A percentile compares a stretch with the other conserved stretches of the same genome.
These are phyloP conservation scores for Neocucurbitaria cava DNA, from an alignment of 2,329 filamentous ascomycete genomes.

Conservation along the genomic window DNA sequence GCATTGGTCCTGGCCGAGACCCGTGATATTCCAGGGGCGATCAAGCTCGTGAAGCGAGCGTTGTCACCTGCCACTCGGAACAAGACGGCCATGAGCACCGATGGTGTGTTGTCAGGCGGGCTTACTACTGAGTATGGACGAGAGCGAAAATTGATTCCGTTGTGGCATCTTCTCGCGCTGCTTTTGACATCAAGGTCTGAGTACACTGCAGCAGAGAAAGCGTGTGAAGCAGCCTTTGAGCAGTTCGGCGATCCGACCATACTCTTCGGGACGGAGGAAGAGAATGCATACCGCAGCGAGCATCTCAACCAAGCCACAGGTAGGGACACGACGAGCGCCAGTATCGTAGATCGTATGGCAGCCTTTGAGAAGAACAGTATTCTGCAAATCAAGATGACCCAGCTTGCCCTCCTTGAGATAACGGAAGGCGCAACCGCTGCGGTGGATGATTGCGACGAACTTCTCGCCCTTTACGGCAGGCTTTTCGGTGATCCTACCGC, in stretches of 20 bases:
- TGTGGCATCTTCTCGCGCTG: slow-evolving; percentile 91
- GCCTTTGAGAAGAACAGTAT: slow-evolving; percentile 84
- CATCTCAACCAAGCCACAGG: slow-evolving; percentile 62
- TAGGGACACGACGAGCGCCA: slow-evolving; percentile 37
- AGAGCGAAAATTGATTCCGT: slow-evolving; percentile 72
- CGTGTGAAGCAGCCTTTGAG: slow-evolving; percentile 90
- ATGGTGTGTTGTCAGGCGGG: slow-evolving; percentile 41
- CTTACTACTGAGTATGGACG: slow-evolving; percentile 48
- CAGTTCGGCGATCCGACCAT: slow-evolving; percentile 78
- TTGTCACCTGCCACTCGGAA: slow-evolving; percentile 63
- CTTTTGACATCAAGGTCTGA: slow-evolving; percentile 87
- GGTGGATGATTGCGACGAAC: slow-evolving; percentile 85
- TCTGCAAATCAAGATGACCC: slow-evolving; percentile 95
- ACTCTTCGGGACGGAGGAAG: slow-evolving; percentile 69
- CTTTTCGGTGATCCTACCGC: slow-evolving; percentile 72
- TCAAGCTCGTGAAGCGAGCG: slow-evolving; percentile 80
- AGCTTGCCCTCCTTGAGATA: slow-evolving; percentile 82
- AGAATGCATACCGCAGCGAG: slow-evolving; percentile 65
- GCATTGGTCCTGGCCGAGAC: slow-evolving; percentile 88
- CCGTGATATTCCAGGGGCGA: slow-evolving; percentile 78
- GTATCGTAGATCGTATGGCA: slow-evolving; percentile 80
- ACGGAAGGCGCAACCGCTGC: slow-evolving; percentile 83
- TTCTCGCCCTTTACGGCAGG: slow-evolving; percentile 80
- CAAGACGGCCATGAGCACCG: slow-evolving; percentile 35
- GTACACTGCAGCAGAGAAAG: slow-evolving; percentile 77